A percentile compares a stretch with the other conserved stretches of the same genome.
phyloP scores from a whole-genome alignment of 371 early-diverging fungal species.

The Dinochytrium kinnereticum region DNA sequence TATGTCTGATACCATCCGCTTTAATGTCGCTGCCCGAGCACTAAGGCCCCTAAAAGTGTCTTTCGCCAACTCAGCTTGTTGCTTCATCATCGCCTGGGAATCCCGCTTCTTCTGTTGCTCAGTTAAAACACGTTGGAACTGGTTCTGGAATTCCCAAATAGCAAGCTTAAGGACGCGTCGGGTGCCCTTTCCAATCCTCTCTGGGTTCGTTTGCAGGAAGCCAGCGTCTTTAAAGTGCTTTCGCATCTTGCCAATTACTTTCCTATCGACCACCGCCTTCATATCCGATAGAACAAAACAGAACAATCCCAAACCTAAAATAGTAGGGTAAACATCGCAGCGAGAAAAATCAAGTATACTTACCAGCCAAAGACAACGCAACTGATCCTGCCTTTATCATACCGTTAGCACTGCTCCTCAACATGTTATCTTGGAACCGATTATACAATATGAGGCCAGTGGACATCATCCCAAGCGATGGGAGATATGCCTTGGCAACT shows the following conservation, averaged over 20 bases:
- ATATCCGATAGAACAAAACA: constrained; percentile 84
- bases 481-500: constrained; percentile 52
- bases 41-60: constrained; percentile 24
- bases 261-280: constrained; percentile 79
- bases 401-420: constrained; percentile 16
- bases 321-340: constrained; percentile 42
- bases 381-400: constrained; percentile 44
- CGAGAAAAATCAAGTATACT: constrained; percentile 17
- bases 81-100: constrained; percentile 13
- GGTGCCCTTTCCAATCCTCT: constrained; percentile 74
- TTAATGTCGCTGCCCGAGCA: constrained; percentile 17
- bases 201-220: constrained; percentile 72
- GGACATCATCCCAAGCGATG: constrained; percentile 43
- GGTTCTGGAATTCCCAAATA: constrained; percentile 85
- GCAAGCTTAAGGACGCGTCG: constrained; percentile 77
- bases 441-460: constrained; percentile 50
- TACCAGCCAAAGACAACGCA: constrained; percentile 60
- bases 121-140: constrained; percentile 65
- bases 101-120: constrained; percentile 38
- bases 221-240: constrained; percentile 66
- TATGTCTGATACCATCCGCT: constrained; percentile 27
- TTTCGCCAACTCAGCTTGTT: constrained; percentile 25
- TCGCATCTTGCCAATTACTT: constrained; percentile 77
- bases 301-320: constrained; percentile 69
- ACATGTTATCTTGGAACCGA: constrained; percentile 10